These are phyloP conservation scores for Lipomyces spencermartinsiae DNA, from an alignment of 805 yeast genomes.

Conservation along the genomic window DNA sequence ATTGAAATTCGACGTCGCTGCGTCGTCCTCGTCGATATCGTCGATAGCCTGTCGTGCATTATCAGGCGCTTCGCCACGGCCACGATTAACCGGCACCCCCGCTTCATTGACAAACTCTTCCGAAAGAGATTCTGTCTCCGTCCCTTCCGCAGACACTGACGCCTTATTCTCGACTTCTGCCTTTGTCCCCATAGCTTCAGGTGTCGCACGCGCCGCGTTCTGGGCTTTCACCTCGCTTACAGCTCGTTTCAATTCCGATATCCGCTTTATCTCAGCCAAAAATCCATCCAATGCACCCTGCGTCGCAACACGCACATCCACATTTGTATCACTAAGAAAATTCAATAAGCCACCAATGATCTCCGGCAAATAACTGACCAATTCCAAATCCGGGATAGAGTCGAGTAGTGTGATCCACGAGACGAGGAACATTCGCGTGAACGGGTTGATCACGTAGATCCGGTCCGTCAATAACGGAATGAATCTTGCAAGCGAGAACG, in stretches of 20 bases:
- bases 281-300: slow-evolving; percentile 75
- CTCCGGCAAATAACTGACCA: slow-evolving; percentile 85
- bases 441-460: slow-evolving; percentile 90
- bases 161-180: slow-evolving; percentile 39
- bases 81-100: background rate
- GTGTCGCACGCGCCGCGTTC: slow-evolving; percentile 13
- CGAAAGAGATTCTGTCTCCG: slow-evolving; percentile 27
- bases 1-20: background rate
- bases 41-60: background rate
- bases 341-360: slow-evolving; percentile 83
- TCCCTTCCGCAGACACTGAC: slow-evolving; percentile 41
- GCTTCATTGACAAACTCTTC: slow-evolving; percentile 23
- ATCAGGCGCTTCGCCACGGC: background rate
- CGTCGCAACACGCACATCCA: slow-evolving; percentile 87
- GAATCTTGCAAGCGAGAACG: slow-evolving; percentile 84
- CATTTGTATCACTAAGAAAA: slow-evolving; percentile 80
- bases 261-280: slow-evolving; percentile 77
- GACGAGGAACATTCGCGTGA: slow-evolving; percentile 86
- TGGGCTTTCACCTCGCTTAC: slow-evolving; percentile 20
- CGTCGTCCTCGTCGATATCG: slow-evolving; percentile 16
- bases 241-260: slow-evolving; percentile 67
- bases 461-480: slow-evolving; percentile 91
- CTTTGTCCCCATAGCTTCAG: background rate
- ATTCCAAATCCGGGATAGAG: slow-evolving; percentile 88
- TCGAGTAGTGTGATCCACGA: slow-evolving; percentile 94